A percentile compares a stretch with the other conserved stretches of the same genome.
Conservation (phyloP, 106 monocot genomes). For the Vanilla planifolia region DNA sequence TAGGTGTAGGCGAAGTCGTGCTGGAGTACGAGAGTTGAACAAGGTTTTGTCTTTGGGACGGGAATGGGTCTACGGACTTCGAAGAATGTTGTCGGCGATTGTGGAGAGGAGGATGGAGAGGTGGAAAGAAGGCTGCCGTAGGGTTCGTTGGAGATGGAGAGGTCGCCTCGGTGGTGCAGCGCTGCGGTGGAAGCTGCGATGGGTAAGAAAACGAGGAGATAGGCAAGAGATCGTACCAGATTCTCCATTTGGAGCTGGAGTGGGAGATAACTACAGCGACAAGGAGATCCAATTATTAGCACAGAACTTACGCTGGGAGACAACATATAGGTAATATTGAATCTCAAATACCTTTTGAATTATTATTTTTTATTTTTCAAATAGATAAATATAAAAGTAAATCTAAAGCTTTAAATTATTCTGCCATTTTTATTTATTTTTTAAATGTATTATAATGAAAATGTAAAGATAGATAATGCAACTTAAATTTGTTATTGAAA, state of each 20-base stretch:
- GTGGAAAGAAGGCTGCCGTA: not conserved
- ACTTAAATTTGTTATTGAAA: too few relatives aligned
- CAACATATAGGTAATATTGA: too few relatives aligned
- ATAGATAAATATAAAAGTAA: too few relatives aligned
- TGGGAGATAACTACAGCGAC: too few relatives aligned
- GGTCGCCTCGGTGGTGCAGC: constrained; percentile 3
- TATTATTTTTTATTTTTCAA: too few relatives aligned
- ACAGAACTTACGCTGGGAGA: too few relatives aligned
- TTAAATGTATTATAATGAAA: too few relatives aligned
- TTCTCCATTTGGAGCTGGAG: not conserved
- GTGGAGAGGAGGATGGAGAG: constrained; percentile 23
- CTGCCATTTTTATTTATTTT: too few relatives aligned
- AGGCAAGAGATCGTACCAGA: not conserved
- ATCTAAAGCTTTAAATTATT: too few relatives aligned
- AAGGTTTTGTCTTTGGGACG: constrained; percentile 10
- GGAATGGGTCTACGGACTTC: constrained; percentile 8
- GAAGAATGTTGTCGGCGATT: constrained; percentile 18
- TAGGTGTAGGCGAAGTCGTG: constrained; percentile 69
- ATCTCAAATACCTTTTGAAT: too few relatives aligned
- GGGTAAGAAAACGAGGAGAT: not conserved
- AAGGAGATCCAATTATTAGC: too few relatives aligned
- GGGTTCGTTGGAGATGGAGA: not conserved
- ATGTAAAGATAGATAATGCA: too few relatives aligned
- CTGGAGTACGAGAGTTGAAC: constrained; percentile 38
- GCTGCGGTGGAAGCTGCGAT: constrained; percentile 2